phyloP scores from a whole-genome alignment of 2,329 filamentous ascomycete species.

The Zelopaecilomyces penicillatus region DNA sequence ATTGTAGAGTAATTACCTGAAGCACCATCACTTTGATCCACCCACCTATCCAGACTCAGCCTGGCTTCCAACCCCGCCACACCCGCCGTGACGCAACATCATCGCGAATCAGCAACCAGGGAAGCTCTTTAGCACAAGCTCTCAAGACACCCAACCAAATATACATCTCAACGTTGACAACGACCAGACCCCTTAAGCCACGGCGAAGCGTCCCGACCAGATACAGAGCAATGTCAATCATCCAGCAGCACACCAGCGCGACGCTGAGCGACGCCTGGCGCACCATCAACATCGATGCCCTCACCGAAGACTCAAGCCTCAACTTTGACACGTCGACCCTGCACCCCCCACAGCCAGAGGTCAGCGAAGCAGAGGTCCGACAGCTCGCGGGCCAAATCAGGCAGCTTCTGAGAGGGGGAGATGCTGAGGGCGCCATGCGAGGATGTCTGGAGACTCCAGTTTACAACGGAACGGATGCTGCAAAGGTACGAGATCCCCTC shows the following conservation, averaged over 20 bases:
- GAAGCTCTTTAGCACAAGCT: slow-evolving; percentile 9
- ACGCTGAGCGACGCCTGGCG: slow-evolving; percentile 62
- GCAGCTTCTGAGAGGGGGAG: slow-evolving; percentile 78
- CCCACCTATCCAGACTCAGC: background rate
- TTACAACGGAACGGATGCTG: slow-evolving; percentile 51
- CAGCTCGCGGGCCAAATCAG: slow-evolving; percentile 72
- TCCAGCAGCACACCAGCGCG: slow-evolving; percentile 54
- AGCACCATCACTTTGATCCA: background rate
- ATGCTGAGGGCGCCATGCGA: slow-evolving; percentile 77
- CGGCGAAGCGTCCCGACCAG: background rate
- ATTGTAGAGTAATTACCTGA: background rate
- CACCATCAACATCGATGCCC: slow-evolving; percentile 88
- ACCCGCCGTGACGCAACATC: slow-evolving; percentile 25
- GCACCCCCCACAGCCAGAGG: slow-evolving; percentile 65
- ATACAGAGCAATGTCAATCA: slow-evolving; percentile 49
- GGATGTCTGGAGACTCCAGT: slow-evolving; percentile 80
- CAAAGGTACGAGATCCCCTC: slow-evolving; percentile 39
- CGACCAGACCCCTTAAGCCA: background rate
- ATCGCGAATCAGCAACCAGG: slow-evolving; percentile 8
- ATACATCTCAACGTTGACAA: background rate
- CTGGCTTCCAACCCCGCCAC: slow-evolving; percentile 14
- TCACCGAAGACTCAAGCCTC: slow-evolving; percentile 79
- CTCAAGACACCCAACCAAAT: background rate
- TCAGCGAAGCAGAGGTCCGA: slow-evolving; percentile 70
- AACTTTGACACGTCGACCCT: slow-evolving; percentile 89